phyloP scores from a whole-genome alignment of 768 basidiomycete genomes.

The Boletellus ananiceps region DNA sequence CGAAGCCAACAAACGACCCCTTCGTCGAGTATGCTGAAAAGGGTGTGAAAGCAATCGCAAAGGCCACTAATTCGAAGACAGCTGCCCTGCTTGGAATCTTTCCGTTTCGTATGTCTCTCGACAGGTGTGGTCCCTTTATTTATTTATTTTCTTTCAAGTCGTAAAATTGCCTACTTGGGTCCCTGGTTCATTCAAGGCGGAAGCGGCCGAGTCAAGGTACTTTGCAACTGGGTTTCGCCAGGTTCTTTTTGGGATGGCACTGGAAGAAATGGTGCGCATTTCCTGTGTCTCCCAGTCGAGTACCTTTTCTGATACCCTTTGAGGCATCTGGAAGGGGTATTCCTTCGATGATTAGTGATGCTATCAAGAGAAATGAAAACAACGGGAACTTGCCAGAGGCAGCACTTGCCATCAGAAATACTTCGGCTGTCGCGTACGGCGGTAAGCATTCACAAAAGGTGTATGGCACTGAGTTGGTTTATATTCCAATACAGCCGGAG shows the following conservation, averaged over 20 bases:
- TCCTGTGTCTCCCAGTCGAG: background rate
- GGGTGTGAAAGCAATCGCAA: constrained; percentile 15
- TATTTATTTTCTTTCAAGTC: constrained; percentile 12
- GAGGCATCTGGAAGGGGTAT: constrained; percentile 14
- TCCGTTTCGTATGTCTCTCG: constrained; percentile 24
- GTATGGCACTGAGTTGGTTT: background rate
- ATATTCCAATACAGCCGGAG: constrained; percentile 16
- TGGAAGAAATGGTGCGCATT: constrained; percentile 19
- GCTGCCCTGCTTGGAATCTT: constrained; percentile 21
- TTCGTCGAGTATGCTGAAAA: constrained; percentile 17
- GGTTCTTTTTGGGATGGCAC: constrained; percentile 21
- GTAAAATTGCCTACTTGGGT: constrained; percentile 25
- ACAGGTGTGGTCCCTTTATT: background rate
- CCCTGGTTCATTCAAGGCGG: constrained; percentile 21
- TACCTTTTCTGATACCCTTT: background rate
- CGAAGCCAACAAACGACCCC: constrained; percentile 17
- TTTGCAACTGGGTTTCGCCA: constrained; percentile 17
- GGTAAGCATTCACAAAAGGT: constrained; percentile 7
- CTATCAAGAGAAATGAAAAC: constrained; percentile 17
- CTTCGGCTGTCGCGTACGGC: constrained; percentile 22
- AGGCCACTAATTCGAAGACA: constrained; percentile 14
- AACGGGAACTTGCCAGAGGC: constrained; percentile 19
- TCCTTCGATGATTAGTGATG: constrained; percentile 21
- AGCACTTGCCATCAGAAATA: constrained; percentile 16
- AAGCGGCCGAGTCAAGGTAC: constrained; percentile 12